Evolutionary conservation across 2,329 filamentous ascomycete species (phyloP).

Genomic region (Botrytis deweyae): DNA sequence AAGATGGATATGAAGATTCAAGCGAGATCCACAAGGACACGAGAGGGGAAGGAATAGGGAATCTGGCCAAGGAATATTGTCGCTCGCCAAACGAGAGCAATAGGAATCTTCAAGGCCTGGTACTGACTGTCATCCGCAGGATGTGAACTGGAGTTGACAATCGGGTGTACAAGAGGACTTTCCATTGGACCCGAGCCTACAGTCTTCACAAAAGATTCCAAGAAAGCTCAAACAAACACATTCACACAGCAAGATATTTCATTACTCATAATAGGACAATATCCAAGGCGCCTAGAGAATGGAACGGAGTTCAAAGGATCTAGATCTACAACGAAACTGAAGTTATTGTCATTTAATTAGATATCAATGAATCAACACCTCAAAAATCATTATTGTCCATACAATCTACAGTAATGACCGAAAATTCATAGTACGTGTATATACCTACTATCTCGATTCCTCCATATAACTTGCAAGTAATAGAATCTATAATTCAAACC

Average conservation of each 20-base stretch:
- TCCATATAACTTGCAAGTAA: background rate
- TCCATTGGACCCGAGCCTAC: background rate
- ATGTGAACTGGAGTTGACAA: too few species aligned
- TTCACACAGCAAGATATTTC: background rate
- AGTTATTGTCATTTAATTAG: background rate
- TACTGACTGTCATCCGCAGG: background rate
- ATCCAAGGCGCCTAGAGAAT: background rate
- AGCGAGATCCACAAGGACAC: background rate
- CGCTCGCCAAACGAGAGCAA: background rate
- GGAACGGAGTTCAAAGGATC: background rate
- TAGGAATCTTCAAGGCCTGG: background rate
- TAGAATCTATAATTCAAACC: background rate
- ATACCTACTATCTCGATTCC: background rate
- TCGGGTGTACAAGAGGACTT: background rate
- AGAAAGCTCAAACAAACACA: background rate
- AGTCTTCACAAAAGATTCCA: background rate
- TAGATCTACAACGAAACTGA: background rate
- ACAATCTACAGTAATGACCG: background rate
- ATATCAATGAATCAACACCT: background rate
- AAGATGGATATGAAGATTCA: background rate
- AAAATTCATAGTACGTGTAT: background rate
- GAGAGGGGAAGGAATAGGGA: too few species aligned
- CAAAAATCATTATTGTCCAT: background rate
- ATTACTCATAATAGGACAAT: background rate
- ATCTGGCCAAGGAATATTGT: background rate